Percentiles rank a stretch among this genome's conserved stretches.
Evolutionary conservation across 2,329 filamentous ascomycete genomes (phyloP).

Genomic region (Beauveria rudraprayagi): DNA sequence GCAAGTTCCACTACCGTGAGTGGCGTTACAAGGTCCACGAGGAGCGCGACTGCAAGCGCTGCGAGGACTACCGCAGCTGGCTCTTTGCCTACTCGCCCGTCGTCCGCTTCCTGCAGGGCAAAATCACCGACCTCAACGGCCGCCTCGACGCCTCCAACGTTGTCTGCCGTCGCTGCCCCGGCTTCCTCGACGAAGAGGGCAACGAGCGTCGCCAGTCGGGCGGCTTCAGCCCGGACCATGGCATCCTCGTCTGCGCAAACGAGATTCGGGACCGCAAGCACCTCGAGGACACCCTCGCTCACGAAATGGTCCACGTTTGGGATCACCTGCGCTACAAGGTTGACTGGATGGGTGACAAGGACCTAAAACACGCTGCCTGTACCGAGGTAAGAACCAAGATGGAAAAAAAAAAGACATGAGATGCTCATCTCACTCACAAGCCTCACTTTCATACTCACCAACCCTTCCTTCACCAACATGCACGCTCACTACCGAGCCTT

Average conservation of each 20-base stretch:
- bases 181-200: conserved; percentile 46
- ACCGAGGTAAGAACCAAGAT: conserved; percentile 60
- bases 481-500: neutral
- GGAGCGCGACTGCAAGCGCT: conserved; percentile 67
- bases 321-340: conserved; percentile 90
- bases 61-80: conserved; percentile 76
- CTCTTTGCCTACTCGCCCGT: conserved; percentile 77
- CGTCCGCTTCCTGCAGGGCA: conserved; percentile 78
- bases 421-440: conserved; percentile 2
- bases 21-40: conserved; percentile 69
- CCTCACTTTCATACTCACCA: neutral
- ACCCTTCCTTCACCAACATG: neutral
- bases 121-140: conserved; percentile 72
- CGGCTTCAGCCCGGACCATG: conserved; percentile 78
- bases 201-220: conserved; percentile 60
- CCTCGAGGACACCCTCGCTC: conserved; percentile 86
- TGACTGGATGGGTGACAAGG: conserved; percentile 61
- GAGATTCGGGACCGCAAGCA: conserved; percentile 72
- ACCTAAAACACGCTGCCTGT: conserved; percentile 84
- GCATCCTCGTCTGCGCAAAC: conserved; percentile 90
- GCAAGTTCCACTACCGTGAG: conserved; percentile 67
- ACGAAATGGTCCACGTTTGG: conserved; percentile 98
- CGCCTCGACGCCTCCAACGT: conserved; percentile 67
- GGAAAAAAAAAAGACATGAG: neutral
- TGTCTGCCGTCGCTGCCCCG: conserved; percentile 69